These are phyloP conservation scores for Hygrophoropsis aurantiaca DNA, from an alignment of 768 basidiomycete species.

Conservation along the genomic window DNA sequence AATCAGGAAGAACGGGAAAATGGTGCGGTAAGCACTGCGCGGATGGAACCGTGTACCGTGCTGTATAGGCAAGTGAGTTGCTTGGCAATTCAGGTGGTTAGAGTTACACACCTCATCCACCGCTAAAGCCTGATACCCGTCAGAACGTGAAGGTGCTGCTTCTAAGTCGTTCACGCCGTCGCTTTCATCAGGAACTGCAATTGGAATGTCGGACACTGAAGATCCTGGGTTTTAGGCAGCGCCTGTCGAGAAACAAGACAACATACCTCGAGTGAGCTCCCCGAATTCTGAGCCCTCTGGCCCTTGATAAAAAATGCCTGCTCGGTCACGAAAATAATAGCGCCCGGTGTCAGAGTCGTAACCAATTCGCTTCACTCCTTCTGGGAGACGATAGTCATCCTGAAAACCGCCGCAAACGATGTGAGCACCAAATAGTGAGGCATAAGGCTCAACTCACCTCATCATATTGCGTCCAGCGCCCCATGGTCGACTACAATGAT, in stretches of 20 bases:
- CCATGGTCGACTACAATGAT: slow-evolving; percentile 18
- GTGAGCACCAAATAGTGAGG: not conserved
- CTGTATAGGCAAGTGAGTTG: slow-evolving; percentile 26
- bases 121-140: slow-evolving; percentile 58
- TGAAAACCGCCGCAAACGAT: slow-evolving; percentile 16
- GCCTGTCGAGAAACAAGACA: not conserved
- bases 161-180: slow-evolving; percentile 50
- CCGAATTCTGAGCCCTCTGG: slow-evolving; percentile 64
- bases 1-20: slow-evolving; percentile 74
- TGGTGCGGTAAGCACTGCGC: slow-evolving; percentile 53
- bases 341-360: slow-evolving; percentile 72
- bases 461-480: slow-evolving; percentile 40
- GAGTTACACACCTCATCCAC: slow-evolving; percentile 47
- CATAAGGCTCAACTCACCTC: slow-evolving; percentile 16
- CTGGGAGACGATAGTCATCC: slow-evolving; percentile 55
- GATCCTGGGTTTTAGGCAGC: not conserved
- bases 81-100: not conserved
- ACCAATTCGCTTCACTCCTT: slow-evolving; percentile 62
- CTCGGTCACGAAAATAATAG: slow-evolving; percentile 62
- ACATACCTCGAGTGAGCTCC: slow-evolving; percentile 41
- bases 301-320: slow-evolving; percentile 56
- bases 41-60: slow-evolving; percentile 28
- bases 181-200: slow-evolving; percentile 25
- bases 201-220: slow-evolving; percentile 31
- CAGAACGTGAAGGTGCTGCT: slow-evolving; percentile 50